Conservation (phyloP, 2,329 filamentous ascomycete genomes). For the Colletotrichum siamense region DNA sequence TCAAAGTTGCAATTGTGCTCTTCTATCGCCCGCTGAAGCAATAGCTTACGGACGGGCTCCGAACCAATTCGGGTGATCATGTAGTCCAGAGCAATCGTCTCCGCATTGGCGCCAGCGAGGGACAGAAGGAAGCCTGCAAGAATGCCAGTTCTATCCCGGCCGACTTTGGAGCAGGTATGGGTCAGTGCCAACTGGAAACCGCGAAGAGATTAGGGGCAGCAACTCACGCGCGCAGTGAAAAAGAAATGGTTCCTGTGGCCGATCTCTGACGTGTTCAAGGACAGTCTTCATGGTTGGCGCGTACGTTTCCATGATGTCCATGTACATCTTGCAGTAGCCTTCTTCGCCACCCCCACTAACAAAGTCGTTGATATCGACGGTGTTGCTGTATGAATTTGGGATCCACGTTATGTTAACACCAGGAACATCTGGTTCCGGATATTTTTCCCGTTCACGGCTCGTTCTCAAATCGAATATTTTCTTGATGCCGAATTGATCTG, state of each 20-base stretch:
- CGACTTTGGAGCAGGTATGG: neutral
- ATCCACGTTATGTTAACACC: neutral
- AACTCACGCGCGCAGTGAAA: constrained; percentile 60
- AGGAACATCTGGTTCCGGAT: neutral
- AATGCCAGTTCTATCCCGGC: neutral
- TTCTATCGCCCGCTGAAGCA: neutral
- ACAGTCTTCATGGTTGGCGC: constrained; percentile 46
- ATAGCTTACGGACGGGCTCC: neutral
- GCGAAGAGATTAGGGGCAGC: neutral
- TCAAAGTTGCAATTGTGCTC: neutral
- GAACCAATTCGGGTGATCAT: neutral
- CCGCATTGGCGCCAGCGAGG: neutral
- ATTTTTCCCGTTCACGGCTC: neutral
- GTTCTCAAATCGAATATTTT: neutral
- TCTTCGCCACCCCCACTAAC: constrained; percentile 46
- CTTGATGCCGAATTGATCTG: neutral
- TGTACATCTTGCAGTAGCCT: constrained; percentile 54
- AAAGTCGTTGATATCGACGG: constrained; percentile 44
- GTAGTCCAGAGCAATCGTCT: neutral
- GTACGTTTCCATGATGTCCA: constrained; percentile 50
- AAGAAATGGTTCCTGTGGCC: constrained; percentile 49
- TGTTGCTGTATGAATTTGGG: neutral
- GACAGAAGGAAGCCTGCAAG: neutral
- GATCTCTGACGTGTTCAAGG: constrained; percentile 53
- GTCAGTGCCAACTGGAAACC: neutral